Conservation (phyloP, 176 grass and related monocot species). For the Lolium rigidum region DNA sequence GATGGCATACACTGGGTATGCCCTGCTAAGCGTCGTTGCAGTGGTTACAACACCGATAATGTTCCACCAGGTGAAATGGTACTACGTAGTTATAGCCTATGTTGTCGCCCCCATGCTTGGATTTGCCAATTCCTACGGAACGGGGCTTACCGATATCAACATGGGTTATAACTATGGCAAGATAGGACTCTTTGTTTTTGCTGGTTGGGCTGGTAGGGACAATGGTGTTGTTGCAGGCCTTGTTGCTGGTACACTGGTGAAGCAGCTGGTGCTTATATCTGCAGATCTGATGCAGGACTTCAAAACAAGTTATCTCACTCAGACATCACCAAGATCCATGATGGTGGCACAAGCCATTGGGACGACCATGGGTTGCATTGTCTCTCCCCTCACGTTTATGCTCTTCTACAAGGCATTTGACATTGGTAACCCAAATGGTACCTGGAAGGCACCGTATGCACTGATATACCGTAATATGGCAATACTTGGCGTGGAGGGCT, state of each 20-base stretch:
- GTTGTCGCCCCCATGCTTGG: slow-evolving; percentile 67
- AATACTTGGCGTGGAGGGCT: slow-evolving; percentile 82
- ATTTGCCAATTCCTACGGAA: slow-evolving; percentile 41
- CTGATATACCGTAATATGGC: slow-evolving; percentile 95
- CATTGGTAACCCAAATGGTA: slow-evolving; percentile 71
- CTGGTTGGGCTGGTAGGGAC: too few species aligned
- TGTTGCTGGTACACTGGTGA: too few species aligned
- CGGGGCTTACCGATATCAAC: slow-evolving; percentile 84
- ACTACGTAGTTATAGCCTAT: slow-evolving; percentile 84
- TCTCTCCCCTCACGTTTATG: slow-evolving; percentile 79
- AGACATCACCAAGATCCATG: slow-evolving; percentile 85
- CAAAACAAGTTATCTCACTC: slow-evolving; percentile 80
- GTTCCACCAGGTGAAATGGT: slow-evolving; percentile 82
- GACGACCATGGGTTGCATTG: slow-evolving; percentile 77
- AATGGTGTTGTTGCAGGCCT: too few species aligned
- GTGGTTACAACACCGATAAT: slow-evolving; percentile 60
- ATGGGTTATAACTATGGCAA: too few species aligned
- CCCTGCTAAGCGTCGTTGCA: slow-evolving; percentile 39
- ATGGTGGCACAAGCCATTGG: slow-evolving; percentile 70
- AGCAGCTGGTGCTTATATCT: slow-evolving; percentile 66
- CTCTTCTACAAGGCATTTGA: slow-evolving; percentile 96
- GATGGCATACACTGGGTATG: slow-evolving; percentile 67
- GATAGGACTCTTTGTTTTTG: too few species aligned
- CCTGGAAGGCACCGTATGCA: slow-evolving; percentile 87
- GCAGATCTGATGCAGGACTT: slow-evolving; percentile 91